Evolutionary conservation across 805 yeast genomes (phyloP), one percentile per base, ranked within the genome.

Genomic region (Starmerella stigmatis): DNA sequence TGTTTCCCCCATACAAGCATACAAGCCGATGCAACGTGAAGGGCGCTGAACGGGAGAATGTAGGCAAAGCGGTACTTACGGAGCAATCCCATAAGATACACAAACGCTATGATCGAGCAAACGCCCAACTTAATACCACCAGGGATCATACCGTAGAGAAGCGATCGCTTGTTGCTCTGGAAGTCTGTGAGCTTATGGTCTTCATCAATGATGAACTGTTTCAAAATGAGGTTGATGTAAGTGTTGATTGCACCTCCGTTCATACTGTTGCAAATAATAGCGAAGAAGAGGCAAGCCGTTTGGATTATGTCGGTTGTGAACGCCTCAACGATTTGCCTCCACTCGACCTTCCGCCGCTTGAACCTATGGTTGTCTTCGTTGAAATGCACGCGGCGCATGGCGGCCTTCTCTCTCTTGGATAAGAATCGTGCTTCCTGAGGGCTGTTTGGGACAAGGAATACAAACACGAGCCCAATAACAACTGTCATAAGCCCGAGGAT

Each of bases 401-500:
- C 69, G 55, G 67, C 59, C 52, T 64, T 70, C 56, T 74, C 81
- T 45, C 66, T 65, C 16, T 64, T 67, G n/a, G 47, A 55, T 38
- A 59, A 61, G 55, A 56, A 60, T 45, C 49, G 37, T 5, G 61
- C 60, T 10, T 50, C 43, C 19, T 66, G 63, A 35, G 84, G 83
- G 31, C 64, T 59, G 51, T 75, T 78, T 15, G 83, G 82, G 36
- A 80, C 57, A 59, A 73, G 73, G 44, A 74, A 50, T 33, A 61
- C 59, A 47, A 75, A 65, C 12, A 69, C 44, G 11, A 71, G 39
- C 5, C 81, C 81, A 16, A 74, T 54, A 11, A 71, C 55, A 5
- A 77, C 60, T 2, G 84, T 78, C 45, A 76, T 67, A 6, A 67
- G 58, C 12, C 89, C 92, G 25, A 74, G 70, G 23, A 78, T 65